Conservation (phyloP, 2,329 filamentous ascomycete genomes). For the Cadophora gregata region DNA sequence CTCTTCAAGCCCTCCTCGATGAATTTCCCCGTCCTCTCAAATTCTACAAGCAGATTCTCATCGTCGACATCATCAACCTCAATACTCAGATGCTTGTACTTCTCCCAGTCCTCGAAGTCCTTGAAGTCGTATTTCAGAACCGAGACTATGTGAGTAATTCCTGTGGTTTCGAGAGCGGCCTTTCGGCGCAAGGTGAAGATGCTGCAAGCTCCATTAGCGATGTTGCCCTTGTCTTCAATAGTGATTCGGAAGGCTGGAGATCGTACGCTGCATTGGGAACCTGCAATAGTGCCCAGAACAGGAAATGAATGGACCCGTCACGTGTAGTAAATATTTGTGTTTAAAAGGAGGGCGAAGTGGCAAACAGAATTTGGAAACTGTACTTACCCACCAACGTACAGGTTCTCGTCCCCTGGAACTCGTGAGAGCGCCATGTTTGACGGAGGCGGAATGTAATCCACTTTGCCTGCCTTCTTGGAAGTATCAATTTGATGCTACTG, state of each 20-base stretch:
- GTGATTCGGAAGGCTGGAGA: not conserved
- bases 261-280: not conserved
- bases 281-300: not conserved
- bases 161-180: slow-evolving; percentile 70
- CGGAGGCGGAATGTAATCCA: slow-evolving; percentile 36
- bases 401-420: slow-evolving; percentile 70
- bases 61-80: slow-evolving; percentile 92
- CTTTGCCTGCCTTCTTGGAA: slow-evolving; percentile 23
- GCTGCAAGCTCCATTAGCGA: slow-evolving; percentile 52
- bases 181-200: slow-evolving; percentile 80
- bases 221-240: not conserved
- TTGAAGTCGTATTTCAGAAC: slow-evolving; percentile 69
- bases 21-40: slow-evolving; percentile 79
- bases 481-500: slow-evolving; percentile 3
- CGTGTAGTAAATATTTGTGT: slow-evolving; percentile 40
- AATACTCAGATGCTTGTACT: slow-evolving; percentile 76
- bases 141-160: slow-evolving; percentile 91
- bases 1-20: slow-evolving; percentile 76
- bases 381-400: slow-evolving; percentile 80
- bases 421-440: slow-evolving; percentile 65
- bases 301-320: slow-evolving; percentile 42
- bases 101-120: slow-evolving; percentile 60
- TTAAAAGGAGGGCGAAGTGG: slow-evolving; percentile 17
- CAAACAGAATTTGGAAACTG: slow-evolving; percentile 19
- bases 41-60: slow-evolving; percentile 82